Base-by-base conservation (phyloP, 768 basidiomycete genomes). In the Neoboletus brunneissimus region DNA sequence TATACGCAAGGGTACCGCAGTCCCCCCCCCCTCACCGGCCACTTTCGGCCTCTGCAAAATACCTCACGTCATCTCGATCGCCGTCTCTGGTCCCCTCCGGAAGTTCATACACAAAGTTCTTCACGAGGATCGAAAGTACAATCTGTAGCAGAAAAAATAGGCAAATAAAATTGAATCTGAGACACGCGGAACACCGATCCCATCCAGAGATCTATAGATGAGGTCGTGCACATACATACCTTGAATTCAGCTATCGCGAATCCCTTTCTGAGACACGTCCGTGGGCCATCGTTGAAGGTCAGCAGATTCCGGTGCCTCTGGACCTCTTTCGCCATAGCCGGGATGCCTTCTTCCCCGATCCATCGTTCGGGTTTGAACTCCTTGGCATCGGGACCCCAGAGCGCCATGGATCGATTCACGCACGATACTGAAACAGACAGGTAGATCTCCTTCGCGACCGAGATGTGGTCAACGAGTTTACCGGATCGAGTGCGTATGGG, bases 331-430 rank as follows among this genome's bases (percentile, higher is more conserved):
- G 76, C 75, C 29, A 45, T 44, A n/a, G 42, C 47, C 2, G 64
- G 61, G 9, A 66, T 60, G 1, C 70, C 67, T 15, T 68, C 69
- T 5, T 70, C 67, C 5, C 60, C 60, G 10, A 88, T 70, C 88
- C 88, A 89, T 6, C 88, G 75, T 52, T 84, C 82, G 0, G 87
- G 88, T 40, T 79, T 74, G 67, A 84, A 90, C 46, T 77, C 77
- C 23, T 77, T 75, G 4, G 84, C 79, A 54, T 84, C 79, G 0
- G 74, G 63, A 2, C 88, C 88, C 88, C 88, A 89, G 32, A 86
- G 65, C 1, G 67, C 68, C 51, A 74, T 75, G n/a, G 81, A 79
- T 7, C 73, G 66, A 65, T 88, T 86, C 48, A 83, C 73, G 20
- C 71, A 69, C 7, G 65, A 51, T 29, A 85, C 75, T 2, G 81